phyloP scores from a whole-genome alignment of 164 flowering plant species.

The Tetrastigma voinierianum region DNA sequence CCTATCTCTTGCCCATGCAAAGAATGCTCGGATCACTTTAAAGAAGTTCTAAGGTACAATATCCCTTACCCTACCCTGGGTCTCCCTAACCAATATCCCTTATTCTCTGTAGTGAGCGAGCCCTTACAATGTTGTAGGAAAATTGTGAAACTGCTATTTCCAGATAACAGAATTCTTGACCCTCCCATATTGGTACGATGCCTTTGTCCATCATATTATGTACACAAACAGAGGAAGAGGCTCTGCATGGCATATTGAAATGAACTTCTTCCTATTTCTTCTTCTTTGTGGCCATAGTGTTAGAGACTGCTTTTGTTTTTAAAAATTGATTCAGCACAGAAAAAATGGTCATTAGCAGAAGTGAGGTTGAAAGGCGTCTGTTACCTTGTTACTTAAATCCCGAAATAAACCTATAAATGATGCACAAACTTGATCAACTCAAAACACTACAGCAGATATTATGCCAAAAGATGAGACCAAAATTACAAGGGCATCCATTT shows the following conservation, averaged over 20 bases:
- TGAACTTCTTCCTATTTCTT: constrained; percentile 6
- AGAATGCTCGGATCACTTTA: constrained; percentile 98
- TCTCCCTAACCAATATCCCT: not conserved
- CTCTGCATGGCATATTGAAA: not conserved
- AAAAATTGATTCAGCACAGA: no score
- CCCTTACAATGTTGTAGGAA: no score
- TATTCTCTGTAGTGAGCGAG: constrained; percentile 30
- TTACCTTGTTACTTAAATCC: no score
- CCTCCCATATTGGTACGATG: constrained; percentile 16
- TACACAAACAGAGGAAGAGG: constrained; percentile 27
- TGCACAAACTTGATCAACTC: not conserved
- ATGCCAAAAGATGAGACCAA: no score
- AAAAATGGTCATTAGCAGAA: no score
- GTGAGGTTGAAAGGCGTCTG: no score
- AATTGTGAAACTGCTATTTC: not conserved
- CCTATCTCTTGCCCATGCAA: constrained; percentile 94
- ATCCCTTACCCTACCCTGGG: constrained; percentile 58
- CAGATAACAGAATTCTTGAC: not conserved
- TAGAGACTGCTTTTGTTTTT: no score
- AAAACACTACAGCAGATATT: no score
- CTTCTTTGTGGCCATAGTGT: constrained; percentile 1
- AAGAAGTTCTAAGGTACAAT: constrained; percentile 77
- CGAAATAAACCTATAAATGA: no score
- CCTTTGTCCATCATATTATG: constrained; percentile 21
- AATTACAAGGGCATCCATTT: no score